Conservation (phyloP, 2,329 filamentous ascomycete genomes). For the Phialophora verrucosa region DNA sequence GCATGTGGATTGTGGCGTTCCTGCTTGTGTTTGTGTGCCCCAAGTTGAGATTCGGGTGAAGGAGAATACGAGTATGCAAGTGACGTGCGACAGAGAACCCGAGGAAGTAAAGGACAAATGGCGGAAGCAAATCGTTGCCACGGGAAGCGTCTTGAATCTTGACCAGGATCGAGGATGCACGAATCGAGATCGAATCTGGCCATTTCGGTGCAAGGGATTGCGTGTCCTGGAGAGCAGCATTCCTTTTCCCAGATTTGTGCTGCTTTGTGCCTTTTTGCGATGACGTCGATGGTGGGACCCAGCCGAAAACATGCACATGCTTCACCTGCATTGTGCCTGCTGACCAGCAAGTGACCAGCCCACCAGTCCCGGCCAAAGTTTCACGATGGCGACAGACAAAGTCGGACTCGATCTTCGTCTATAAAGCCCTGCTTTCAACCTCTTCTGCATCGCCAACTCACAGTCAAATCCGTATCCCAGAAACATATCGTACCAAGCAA, state of each 20-base stretch:
- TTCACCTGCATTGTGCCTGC: conserved; percentile 6
- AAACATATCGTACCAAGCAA: conserved; percentile 3
- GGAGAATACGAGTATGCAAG: neutral
- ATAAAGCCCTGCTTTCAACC: conserved; percentile 12
- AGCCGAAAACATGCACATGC: conserved; percentile 3
- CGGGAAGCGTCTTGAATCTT: conserved; percentile 17
- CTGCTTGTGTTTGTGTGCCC: conserved; percentile 84
- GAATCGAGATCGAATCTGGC: neutral
- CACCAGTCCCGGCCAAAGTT: conserved; percentile 1
- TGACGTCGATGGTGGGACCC: conserved; percentile 21
- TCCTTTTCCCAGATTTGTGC: conserved; percentile 8
- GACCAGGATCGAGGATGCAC: conserved; percentile 7
- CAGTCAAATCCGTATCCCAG: neutral
- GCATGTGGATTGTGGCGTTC: conserved; percentile 76
- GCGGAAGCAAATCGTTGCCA: conserved; percentile 6
- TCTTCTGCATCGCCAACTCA: neutral
- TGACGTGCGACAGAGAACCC: neutral
- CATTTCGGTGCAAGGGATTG: conserved; percentile 7
- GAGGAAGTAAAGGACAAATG: neutral
- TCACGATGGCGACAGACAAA: conserved; percentile 11
- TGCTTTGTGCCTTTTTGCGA: neutral
- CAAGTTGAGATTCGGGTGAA: conserved; percentile 73
- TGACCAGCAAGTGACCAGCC: neutral
- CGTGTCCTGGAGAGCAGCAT: conserved; percentile 11
- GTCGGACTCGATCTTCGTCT: conserved; percentile 1